Base-by-base conservation (phyloP, 208 protist species). In the Leishmania aethiopica region DNA sequence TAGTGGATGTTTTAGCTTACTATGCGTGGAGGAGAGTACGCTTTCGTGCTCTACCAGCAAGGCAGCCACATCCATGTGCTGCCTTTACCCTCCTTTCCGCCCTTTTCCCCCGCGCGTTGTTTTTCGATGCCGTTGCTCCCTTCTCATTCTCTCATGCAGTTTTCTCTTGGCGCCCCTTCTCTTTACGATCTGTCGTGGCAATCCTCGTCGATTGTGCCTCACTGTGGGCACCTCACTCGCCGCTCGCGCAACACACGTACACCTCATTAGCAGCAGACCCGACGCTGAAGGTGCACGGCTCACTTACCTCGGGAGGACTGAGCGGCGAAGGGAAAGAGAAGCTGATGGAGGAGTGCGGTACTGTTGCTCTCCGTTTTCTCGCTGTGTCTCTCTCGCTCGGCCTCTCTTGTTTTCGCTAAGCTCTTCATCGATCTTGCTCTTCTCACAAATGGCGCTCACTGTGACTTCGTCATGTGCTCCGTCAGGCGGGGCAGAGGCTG, bases 401-500 rank as follows among this genome's bases (percentile, higher is more conserved):
- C 72, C 11, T 42, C 32, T 62, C 35, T 64, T 40, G 51, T 32
- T 32, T 62, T 77, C 53, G 1, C 32, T 74, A 37, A 32, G 25
- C 40, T 53, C 25, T 32, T 11, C 28, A 35, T 74, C 40, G 2
- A 28, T n/a, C 3, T 11, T n/a, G 47, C 71, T 25, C 22, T 62
- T 77, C 7, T 57, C 45, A 70, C 28, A 15, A 32, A 92, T 94
- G 91, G 87, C 88, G 55, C 82, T 94, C 3, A 32, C 87, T 2
- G 82, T 90, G 11, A 71, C 79, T 3, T 76, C 86, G 49, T 88
- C 83, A 57, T 83, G 76, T 66, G 66, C 78, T 3, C 35, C n/a
- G 10, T 47, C 53, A 15, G 32, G 19, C 40, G 72, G 57, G 2
- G 32, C n/a, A 13, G 83, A 53, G 57, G 32, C 59, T 59, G 51